Evolutionary conservation across 1,284 basidiomycete species (phyloP).

Genomic region (Austroboletus novae-zelandiae): DNA sequence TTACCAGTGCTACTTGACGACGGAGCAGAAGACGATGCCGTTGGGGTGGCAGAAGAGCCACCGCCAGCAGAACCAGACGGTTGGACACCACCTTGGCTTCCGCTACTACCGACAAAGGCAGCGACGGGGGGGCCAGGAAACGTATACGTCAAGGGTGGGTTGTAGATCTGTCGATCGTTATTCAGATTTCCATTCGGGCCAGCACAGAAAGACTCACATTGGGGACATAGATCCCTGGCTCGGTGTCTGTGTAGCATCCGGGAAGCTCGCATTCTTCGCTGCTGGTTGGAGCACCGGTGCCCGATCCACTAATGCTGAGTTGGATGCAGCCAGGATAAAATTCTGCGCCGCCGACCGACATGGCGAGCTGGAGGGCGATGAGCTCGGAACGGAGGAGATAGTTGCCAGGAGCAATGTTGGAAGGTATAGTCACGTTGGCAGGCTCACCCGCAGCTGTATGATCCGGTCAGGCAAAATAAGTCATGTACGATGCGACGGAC

Average conservation of each 20-base stretch:
- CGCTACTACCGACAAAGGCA: conserved; percentile 22
- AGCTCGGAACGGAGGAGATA: conserved; percentile 75
- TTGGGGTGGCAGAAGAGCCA: conserved; percentile 16
- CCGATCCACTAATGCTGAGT: conserved; percentile 52
- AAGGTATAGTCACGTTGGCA: conserved; percentile 52
- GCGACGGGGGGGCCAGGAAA: conserved; percentile 42
- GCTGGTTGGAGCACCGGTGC: conserved; percentile 40
- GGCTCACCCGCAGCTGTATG: conserved; percentile 34
- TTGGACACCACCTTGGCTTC: conserved; percentile 17
- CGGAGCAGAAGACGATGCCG: conserved; percentile 14
- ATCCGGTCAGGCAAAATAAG: neutral
- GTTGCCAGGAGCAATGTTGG: conserved; percentile 53
- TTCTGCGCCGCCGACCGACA: conserved; percentile 53
- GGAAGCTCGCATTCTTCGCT: conserved; percentile 57
- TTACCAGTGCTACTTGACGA: conserved; percentile 16
- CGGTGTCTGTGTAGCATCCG: conserved; percentile 59
- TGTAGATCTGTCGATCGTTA: conserved; percentile 31
- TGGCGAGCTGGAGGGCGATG: conserved; percentile 64
- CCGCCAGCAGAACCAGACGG: conserved; percentile 15
- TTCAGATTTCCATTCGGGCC: conserved; percentile 1
- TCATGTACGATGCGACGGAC: conserved; percentile 21
- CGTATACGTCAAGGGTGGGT: conserved; percentile 32
- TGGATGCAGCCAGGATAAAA: conserved; percentile 74
- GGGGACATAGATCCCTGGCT: conserved; percentile 57
- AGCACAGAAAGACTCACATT: conserved; percentile 32